phyloP scores from a whole-genome alignment of 768 basidiomycete species.

The Tylopilus balloui region DNA sequence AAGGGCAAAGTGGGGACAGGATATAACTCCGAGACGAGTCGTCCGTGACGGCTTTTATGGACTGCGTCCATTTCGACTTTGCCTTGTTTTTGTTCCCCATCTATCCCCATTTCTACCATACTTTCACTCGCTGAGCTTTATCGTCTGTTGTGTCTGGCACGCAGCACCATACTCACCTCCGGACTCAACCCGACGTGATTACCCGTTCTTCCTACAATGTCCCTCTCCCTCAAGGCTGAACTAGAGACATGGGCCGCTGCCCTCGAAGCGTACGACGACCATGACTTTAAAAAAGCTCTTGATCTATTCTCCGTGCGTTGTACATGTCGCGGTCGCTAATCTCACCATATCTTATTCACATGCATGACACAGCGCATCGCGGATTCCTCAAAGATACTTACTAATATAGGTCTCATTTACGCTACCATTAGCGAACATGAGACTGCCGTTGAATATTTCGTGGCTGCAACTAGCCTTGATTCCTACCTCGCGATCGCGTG shows the following conservation, averaged over 20 bases:
- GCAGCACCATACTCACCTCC: conserved; percentile 1
- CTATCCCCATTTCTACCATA: background rate
- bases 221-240: conserved; percentile 60
- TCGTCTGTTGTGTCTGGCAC: conserved; percentile 28
- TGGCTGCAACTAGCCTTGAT: conserved; percentile 73
- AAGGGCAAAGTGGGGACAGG: background rate
- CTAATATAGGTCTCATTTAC: conserved; percentile 91
- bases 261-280: conserved; percentile 81
- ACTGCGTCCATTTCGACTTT: conserved; percentile 20
- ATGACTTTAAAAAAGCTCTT: conserved; percentile 74
- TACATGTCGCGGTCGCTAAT: background rate
- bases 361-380: conserved; percentile 55
- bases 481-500: conserved; percentile 85
- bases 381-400: conserved; percentile 85
- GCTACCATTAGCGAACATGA: conserved; percentile 89
- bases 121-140: no score
- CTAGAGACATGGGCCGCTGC: conserved; percentile 87
- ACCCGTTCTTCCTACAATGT: conserved; percentile 18
- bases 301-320: conserved; percentile 66
- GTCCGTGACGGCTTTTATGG: conserved; percentile 5
- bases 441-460: conserved; percentile 77
- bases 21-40: background rate
- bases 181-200: no score
- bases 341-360: background rate
- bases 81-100: background rate